These are phyloP conservation scores for Eleusine indica DNA, from an alignment of 176 grass and related monocot species.

Conservation along the genomic window DNA sequence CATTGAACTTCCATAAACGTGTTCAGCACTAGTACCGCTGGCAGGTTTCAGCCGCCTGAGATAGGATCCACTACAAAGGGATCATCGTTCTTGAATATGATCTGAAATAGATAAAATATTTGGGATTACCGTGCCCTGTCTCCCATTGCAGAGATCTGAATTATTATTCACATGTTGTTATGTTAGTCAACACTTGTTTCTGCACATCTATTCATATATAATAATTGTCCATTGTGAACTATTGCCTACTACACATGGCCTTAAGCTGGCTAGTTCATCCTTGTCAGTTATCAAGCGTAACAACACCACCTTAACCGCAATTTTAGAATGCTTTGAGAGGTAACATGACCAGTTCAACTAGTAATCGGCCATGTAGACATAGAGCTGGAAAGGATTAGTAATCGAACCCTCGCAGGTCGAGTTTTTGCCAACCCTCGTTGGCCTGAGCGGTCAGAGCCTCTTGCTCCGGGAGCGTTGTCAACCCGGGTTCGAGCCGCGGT, in stretches of 20 bases:
- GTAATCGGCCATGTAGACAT: too few species aligned
- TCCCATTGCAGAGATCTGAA: conserved; percentile 5
- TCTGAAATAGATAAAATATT: not conserved
- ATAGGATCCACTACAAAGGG: conserved; percentile 26
- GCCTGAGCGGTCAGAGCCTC: too few species aligned
- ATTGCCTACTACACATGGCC: not conserved
- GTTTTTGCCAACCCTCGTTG: too few species aligned
- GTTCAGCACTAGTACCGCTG: conserved; percentile 17
- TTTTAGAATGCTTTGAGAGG: too few species aligned
- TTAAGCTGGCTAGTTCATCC: not conserved
- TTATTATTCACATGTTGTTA: not conserved
- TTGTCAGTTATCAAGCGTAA: not conserved
- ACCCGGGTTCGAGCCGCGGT: too few species aligned
- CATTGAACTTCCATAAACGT: conserved; percentile 30
- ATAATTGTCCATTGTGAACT: not conserved
- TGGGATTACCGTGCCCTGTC: too few species aligned
- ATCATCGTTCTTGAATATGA: conserved; percentile 8
- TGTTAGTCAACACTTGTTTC: not conserved
- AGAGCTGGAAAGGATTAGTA: too few species aligned
- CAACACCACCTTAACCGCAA: not conserved
- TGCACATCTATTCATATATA: not conserved
- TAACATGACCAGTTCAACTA: too few species aligned
- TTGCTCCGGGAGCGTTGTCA: too few species aligned
- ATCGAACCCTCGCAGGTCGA: too few species aligned
- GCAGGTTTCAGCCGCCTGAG: conserved; percentile 8